phyloP scores from a whole-genome alignment of 768 basidiomycete species.

The Symmetrospora coprosmae region DNA sequence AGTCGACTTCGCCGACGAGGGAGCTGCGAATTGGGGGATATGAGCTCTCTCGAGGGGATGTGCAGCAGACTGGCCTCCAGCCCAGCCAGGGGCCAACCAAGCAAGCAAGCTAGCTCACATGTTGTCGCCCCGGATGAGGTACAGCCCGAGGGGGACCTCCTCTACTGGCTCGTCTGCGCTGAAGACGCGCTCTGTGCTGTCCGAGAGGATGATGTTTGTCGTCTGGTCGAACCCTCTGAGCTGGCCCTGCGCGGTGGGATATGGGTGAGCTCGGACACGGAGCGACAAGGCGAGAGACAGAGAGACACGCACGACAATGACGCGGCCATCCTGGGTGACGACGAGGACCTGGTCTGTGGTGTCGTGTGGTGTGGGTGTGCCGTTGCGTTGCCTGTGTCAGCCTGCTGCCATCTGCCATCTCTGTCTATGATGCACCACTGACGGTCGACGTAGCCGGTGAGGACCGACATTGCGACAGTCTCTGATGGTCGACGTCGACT shows the following conservation, averaged over 20 bases:
- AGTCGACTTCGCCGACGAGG: slow-evolving; percentile 40
- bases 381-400: background rate
- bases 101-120: slow-evolving; percentile 52
- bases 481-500: no score
- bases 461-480: slow-evolving; percentile 53
- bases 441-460: slow-evolving; percentile 86
- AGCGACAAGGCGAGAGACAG: no score
- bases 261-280: no score
- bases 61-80: background rate
- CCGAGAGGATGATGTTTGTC: slow-evolving; percentile 87
- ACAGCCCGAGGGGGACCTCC: slow-evolving; percentile 83
- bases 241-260: slow-evolving; percentile 73
- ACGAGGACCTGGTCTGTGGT: slow-evolving; percentile 71
- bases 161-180: slow-evolving; percentile 81
- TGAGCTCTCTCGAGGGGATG: no score
- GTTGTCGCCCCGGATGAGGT: slow-evolving; percentile 96
- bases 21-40: slow-evolving; percentile 32
- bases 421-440: slow-evolving; percentile 31
- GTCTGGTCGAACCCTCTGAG: slow-evolving; percentile 89
- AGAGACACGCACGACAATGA: slow-evolving; percentile 59
- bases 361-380: background rate
- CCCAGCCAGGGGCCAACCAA: background rate
- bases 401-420: background rate
- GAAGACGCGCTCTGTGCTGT: slow-evolving; percentile 84
- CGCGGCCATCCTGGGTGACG: slow-evolving; percentile 87